A percentile compares a stretch with the other conserved stretches of the same genome.
Conservation (phyloP, 495 filamentous ascomycete species). For the Aspergillus bertholletiae region DNA sequence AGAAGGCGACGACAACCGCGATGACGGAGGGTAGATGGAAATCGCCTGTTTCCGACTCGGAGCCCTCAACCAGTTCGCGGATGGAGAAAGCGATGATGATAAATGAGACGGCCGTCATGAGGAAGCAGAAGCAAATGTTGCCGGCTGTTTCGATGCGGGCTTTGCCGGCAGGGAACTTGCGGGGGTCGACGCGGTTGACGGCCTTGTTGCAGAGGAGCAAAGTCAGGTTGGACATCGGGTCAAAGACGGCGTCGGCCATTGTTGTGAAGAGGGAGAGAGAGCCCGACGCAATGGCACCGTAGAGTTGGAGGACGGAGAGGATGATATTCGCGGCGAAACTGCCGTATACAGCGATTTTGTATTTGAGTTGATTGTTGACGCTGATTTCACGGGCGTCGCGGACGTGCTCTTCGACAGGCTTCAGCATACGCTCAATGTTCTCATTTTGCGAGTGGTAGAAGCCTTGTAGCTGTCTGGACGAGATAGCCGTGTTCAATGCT, state of each 20-base stretch:
- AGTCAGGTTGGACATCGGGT: conserved; percentile 86
- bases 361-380: conserved; percentile 76
- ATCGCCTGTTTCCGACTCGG: conserved; percentile 37
- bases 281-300: conserved; percentile 79
- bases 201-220: conserved; percentile 86
- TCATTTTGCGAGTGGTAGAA: conserved; percentile 94
- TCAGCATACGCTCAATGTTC: conserved; percentile 86
- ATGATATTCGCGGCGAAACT: conserved; percentile 81
- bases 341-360: conserved; percentile 86
- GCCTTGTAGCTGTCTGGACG: conserved; percentile 64
- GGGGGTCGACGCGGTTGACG: conserved; percentile 82
- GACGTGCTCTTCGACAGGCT: conserved; percentile 87
- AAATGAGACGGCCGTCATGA: conserved; percentile 89
- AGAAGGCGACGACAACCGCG: conserved; percentile 80
- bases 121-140: conserved; percentile 95
- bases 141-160: conserved; percentile 93
- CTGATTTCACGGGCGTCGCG: conserved; percentile 75
- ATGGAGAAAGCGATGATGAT: conserved; percentile 87
- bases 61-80: conserved; percentile 56
- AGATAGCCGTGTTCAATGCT: conserved; percentile 31
- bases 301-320: conserved; percentile 77
- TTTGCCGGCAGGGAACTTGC: conserved; percentile 88
- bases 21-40: conserved; percentile 88
- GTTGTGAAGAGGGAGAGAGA: conserved; percentile 96
- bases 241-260: conserved; percentile 95